A percentile compares a stretch with the other conserved stretches of the same genome.
Conservation (phyloP, 495 filamentous ascomycete genomes). For the Jackrogersella minutella region DNA sequence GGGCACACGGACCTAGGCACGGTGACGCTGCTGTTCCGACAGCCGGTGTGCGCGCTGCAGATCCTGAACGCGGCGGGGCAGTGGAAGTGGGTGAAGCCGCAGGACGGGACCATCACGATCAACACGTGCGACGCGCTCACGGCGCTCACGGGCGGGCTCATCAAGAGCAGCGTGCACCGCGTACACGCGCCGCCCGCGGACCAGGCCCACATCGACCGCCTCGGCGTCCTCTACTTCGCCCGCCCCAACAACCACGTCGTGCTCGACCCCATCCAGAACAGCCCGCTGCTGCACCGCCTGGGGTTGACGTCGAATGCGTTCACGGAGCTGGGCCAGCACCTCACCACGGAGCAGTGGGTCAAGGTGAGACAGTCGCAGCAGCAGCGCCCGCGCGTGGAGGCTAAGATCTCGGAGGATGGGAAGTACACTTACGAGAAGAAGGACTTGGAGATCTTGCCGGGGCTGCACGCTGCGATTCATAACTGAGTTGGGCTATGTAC, state of each 20-base stretch:
- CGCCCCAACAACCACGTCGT: constrained; percentile 54
- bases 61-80: constrained; percentile 53
- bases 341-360: constrained; percentile 51
- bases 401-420: constrained; percentile 50
- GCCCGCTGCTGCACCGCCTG: constrained; percentile 52
- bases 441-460: constrained; percentile 59
- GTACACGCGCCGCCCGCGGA: constrained; percentile 60
- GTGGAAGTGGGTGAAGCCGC: constrained; percentile 61
- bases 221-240: constrained; percentile 60
- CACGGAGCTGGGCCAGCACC: constrained; percentile 43
- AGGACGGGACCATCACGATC: constrained; percentile 61
- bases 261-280: constrained; percentile 55
- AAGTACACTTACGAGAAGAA: constrained; percentile 48
- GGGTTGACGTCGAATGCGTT: constrained; percentile 48
- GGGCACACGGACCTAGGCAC: constrained; percentile 66
- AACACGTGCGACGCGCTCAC: constrained; percentile 62
- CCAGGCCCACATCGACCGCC: constrained; percentile 60
- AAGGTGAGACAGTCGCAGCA: constrained; percentile 50
- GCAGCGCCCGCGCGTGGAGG: constrained; percentile 53
- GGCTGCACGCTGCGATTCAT: constrained; percentile 54
- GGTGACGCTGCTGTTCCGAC: constrained; percentile 63
- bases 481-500: constrained; percentile 44
- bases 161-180: constrained; percentile 61
- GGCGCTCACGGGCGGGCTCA: constrained; percentile 56
- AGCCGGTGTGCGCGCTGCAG: constrained; percentile 61